Evolutionary conservation across 2,329 filamentous ascomycete species (phyloP), one percentile per base, ranked within the genome.

Genomic region (Thielaviopsis musarum): DNA sequence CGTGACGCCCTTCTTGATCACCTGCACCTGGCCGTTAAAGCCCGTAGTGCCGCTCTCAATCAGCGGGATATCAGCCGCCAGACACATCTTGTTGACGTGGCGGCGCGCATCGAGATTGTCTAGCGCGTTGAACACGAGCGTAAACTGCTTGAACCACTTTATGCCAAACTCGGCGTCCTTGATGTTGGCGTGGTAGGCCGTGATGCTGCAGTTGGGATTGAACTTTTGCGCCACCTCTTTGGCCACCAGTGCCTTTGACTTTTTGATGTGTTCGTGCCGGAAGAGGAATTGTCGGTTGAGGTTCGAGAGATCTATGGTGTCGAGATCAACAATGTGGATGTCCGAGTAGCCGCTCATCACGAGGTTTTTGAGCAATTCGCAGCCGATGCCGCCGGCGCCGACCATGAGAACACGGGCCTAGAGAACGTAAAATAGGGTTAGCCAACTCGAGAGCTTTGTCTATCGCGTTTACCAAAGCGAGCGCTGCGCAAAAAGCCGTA

Each of bases 211-310:
- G 63, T 83, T 82, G 1, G 91, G 91, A 66, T 96, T 96, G 76
- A 98, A 98, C 63, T 80, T 85, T 67, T 85, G 81, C 56, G 91
- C 93, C 22, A 87, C 90, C 65, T 96, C 91, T 70, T 91, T 95
- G 54, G 91, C 93, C 64, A 96, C 91, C 73, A 95, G 73, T 57
- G 93, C 91, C 70, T 98, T 98, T 1, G 91, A 83, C 71, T 95
- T 95, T 72, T 96, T 97, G 72, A 98, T 97, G 68, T 98, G 93
- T 70, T 97, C 91, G 67, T 91, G 86, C 62, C 91, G 82, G 71
- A 98, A 98, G 54, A 98, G 83, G 67, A 98, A 98, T 71, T 98
- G 93, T 59, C 93, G 87, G 67, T 98, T 98, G 56, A 98, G 79
- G 69, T 98, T 98, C 73, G 90, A 95, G 22, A 98, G 79, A 69